phyloP scores from a whole-genome alignment of 2,329 filamentous ascomycete species.

The Pseudocercospora eumusae region DNA sequence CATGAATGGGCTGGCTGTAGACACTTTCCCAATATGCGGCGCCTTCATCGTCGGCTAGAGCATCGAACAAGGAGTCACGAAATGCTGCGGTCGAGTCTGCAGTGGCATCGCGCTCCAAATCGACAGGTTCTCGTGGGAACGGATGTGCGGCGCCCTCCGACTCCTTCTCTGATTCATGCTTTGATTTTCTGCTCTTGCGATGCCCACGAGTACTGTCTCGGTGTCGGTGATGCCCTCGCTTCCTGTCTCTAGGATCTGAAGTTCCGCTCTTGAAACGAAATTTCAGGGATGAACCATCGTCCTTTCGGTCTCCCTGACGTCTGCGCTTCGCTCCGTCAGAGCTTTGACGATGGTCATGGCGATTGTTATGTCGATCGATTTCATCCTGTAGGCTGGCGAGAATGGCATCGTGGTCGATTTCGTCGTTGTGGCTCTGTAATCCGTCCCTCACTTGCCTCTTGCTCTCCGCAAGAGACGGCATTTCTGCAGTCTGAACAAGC shows the following conservation, averaged over 20 bases:
- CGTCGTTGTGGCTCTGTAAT: conserved; percentile 24
- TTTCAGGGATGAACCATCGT: conserved; percentile 20
- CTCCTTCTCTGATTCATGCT: conserved; percentile 7
- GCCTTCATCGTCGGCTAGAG: conserved; percentile 94
- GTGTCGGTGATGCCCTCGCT: conserved; percentile 31
- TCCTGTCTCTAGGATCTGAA: conserved; percentile 19
- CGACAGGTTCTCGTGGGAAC: conserved; percentile 37
- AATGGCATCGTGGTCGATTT: conserved; percentile 39
- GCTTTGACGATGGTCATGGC: conserved; percentile 20
- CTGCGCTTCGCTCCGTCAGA: conserved; percentile 11
- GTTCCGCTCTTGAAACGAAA: conserved; percentile 39
- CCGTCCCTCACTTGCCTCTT: conserved; percentile 36
- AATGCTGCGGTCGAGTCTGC: conserved; percentile 76
- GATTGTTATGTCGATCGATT: conserved; percentile 38
- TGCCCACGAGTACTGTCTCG: conserved; percentile 15
- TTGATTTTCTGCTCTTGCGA: conserved; percentile 24
- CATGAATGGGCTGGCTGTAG: conserved; percentile 93
- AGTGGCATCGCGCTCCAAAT: conserved; percentile 24
- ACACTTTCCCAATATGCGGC: conserved; percentile 93
- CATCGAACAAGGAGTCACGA: conserved; percentile 91
- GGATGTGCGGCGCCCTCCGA: conserved; percentile 33
- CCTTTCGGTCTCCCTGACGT: neutral
- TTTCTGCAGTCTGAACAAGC: conserved; percentile 21
- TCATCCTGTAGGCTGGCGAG: conserved; percentile 37
- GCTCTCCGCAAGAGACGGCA: conserved; percentile 40